Conservation (phyloP, 2,329 filamentous ascomycete genomes). For the Cordyceps fumosorosea region DNA sequence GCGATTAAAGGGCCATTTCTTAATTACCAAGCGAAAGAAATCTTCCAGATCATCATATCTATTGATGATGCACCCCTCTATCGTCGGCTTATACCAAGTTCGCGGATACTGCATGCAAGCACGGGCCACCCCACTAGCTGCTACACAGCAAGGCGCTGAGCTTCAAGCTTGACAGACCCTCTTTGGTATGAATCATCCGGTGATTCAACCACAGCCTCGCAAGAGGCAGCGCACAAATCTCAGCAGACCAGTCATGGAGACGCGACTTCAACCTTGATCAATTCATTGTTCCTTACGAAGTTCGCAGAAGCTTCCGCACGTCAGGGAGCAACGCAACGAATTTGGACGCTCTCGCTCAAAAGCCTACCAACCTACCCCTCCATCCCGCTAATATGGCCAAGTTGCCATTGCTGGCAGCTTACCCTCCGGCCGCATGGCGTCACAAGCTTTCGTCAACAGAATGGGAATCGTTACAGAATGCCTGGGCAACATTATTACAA, state of each 20-base stretch:
- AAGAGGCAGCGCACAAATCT: not conserved
- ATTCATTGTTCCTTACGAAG: not conserved
- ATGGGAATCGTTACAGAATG: constrained; percentile 70
- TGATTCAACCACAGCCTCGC: constrained; percentile 5
- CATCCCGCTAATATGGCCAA: constrained; percentile 29
- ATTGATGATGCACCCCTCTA: too few species aligned
- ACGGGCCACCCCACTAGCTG: constrained; percentile 3
- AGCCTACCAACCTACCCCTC: not conserved
- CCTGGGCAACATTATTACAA: constrained; percentile 65
- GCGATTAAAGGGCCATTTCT: too few species aligned
- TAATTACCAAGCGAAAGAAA: too few species aligned
- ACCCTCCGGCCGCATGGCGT: constrained; percentile 63
- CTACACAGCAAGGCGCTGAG: not conserved
- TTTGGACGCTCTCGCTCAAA: not conserved
- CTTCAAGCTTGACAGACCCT: constrained; percentile 12
- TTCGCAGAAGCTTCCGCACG: not conserved
- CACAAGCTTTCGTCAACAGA: constrained; percentile 60
- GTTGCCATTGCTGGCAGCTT: constrained; percentile 69
- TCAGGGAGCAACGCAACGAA: not conserved
- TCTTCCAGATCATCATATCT: too few species aligned
- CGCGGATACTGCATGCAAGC: not conserved
- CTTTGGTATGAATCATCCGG: constrained; percentile 14
- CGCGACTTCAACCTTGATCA: constrained; percentile 5
- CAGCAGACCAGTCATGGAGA: constrained; percentile 2
- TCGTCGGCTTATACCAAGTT: not conserved